These are phyloP conservation scores for Spinacia oleracea DNA, from an alignment of 179 eudicot genomes.

Conservation along the genomic window DNA sequence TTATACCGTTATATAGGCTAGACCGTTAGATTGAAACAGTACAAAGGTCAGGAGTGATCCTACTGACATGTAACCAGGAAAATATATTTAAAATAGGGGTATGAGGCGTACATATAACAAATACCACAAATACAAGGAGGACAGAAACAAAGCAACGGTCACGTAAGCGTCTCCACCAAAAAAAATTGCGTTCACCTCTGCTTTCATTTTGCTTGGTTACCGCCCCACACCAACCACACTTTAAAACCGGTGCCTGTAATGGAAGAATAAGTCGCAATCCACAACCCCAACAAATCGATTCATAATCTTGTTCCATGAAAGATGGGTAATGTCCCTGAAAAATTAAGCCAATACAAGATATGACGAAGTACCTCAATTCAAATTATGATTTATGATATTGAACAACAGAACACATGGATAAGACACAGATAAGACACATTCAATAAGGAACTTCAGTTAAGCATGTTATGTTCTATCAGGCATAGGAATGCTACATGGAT, in stretches of 20 bases:
- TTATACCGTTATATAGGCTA: too few species aligned
- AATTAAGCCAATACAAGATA: slow-evolving; percentile 4
- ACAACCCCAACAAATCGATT: slow-evolving; percentile 94
- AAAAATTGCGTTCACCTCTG: slow-evolving; percentile 42
- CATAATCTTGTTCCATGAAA: slow-evolving; percentile 50
- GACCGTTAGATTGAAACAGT: neutral
- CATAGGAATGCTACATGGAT: too few species aligned
- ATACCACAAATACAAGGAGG: slow-evolving; percentile 67
- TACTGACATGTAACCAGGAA: neutral
- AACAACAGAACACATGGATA: neutral
- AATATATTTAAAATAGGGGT: neutral
- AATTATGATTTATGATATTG: neutral
- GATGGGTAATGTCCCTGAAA: slow-evolving; percentile 44
- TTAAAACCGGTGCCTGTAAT: slow-evolving; percentile 74
- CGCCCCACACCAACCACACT: slow-evolving; percentile 99
- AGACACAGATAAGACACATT: neutral
- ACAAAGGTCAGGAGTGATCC: slow-evolving; percentile 2
- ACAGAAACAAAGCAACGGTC: slow-evolving; percentile 75
- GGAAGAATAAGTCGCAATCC: slow-evolving; percentile 84
- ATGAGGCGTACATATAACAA: slow-evolving; percentile 66
- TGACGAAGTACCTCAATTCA: neutral
- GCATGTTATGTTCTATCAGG: neutral
- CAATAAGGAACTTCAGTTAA: neutral
- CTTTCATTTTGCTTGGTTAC: slow-evolving; percentile 66
- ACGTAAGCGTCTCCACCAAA: slow-evolving; percentile 67